A percentile compares a stretch with the other conserved stretches of the same genome.
Evolutionary conservation across 768 basidiomycete genomes (phyloP).

Genomic region (Russula vinacea): DNA sequence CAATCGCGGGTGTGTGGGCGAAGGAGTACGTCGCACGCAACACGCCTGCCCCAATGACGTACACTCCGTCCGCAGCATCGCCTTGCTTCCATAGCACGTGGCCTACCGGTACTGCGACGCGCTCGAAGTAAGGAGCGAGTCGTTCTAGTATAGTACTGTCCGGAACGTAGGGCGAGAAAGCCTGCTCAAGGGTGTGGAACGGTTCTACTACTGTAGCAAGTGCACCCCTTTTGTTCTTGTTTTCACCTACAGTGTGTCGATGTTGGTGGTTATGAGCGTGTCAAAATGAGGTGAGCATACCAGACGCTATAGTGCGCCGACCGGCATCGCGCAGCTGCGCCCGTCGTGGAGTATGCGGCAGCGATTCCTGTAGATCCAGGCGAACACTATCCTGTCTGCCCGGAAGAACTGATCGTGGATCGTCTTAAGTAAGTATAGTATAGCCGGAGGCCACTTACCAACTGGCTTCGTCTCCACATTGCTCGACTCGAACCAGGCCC

Average conservation of each 20-base stretch:
- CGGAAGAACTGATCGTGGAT: slow-evolving; percentile 19
- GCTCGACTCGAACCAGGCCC: slow-evolving; percentile 70
- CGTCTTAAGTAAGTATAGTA: neutral
- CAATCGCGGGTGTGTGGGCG: slow-evolving; percentile 60
- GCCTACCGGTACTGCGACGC: slow-evolving; percentile 53
- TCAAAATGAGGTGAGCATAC: slow-evolving; percentile 12
- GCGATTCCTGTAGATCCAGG: slow-evolving; percentile 23
- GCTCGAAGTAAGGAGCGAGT: slow-evolving; percentile 69
- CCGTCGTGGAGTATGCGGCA: slow-evolving; percentile 26
- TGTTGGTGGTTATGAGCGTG: neutral
- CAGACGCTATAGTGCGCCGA: slow-evolving; percentile 23
- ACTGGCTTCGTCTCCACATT: slow-evolving; percentile 50
- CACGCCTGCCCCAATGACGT: slow-evolving; percentile 84
- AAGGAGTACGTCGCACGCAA: slow-evolving; percentile 80
- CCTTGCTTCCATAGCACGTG: slow-evolving; percentile 70
- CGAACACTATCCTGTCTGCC: slow-evolving; percentile 20
- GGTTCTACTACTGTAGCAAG: slow-evolving; percentile 38
- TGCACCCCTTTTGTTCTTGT: neutral
- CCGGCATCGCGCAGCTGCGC: slow-evolving; percentile 29
- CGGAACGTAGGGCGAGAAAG: slow-evolving; percentile 71
- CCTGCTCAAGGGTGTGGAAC: slow-evolving; percentile 68
- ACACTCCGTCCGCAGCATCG: slow-evolving; percentile 79
- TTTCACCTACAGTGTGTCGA: slow-evolving; percentile 21
- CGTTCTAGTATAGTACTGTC: slow-evolving; percentile 57
- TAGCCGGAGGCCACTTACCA: slow-evolving; percentile 41